phyloP scores from a whole-genome alignment of 768 basidiomycete species.

The Tulasnella sp. region DNA sequence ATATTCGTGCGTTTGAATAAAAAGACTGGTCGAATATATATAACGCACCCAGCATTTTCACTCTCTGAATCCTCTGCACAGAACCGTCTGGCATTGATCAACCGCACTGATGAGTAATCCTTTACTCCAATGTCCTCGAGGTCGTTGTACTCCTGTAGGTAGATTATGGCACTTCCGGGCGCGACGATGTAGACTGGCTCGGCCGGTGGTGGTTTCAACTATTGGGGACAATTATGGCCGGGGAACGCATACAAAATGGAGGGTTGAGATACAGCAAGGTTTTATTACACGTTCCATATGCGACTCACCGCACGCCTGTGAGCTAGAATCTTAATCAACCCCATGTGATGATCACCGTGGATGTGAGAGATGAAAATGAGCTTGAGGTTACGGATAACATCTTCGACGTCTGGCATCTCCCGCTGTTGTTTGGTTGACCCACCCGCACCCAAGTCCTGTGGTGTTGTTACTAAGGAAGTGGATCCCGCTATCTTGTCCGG shows the following conservation, averaged over 20 bases:
- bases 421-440: no score
- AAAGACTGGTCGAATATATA: no score
- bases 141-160: slow-evolving; percentile 61
- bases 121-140: slow-evolving; percentile 61
- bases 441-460: no score
- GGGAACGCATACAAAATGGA: no score
- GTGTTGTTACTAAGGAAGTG: no score
- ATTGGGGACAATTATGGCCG: not conserved
- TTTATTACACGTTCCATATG: no score
- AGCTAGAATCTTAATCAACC: slow-evolving; percentile 60
- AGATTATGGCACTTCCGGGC: slow-evolving; percentile 44
- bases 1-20: no score
- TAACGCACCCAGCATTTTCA: not conserved
- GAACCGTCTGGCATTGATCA: slow-evolving; percentile 18
- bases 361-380: slow-evolving; percentile 83
- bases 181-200: slow-evolving; percentile 65
- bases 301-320: slow-evolving; percentile 57
- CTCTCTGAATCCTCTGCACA: not conserved
- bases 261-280: no score
- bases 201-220: slow-evolving; percentile 55
- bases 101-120: slow-evolving; percentile 19
- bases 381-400: slow-evolving; percentile 53
- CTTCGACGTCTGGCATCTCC: not conserved
- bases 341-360: slow-evolving; percentile 89
- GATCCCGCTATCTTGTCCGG: slow-evolving; percentile 26